Evolutionary conservation across 495 filamentous ascomycete species (phyloP), one percentile per base, ranked within the genome.

Genomic region (Penicillium manginii): DNA sequence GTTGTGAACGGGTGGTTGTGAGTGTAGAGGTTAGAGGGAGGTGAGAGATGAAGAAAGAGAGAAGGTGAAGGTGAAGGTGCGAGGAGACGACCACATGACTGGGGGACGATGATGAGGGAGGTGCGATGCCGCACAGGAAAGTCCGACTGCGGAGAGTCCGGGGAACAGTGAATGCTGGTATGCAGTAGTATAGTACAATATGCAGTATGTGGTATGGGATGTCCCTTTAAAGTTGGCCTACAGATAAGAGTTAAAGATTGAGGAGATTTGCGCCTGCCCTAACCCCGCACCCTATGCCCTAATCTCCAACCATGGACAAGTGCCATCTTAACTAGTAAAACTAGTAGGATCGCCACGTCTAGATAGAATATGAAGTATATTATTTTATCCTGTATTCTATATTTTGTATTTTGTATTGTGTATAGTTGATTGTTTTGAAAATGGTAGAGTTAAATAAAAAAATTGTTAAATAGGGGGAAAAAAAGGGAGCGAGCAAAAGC

Each of bases 251-350:
- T 37, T 37, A 29, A 29, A 29, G 26, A 29, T 29, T 29, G 26
- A 29, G 26, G 3, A 29, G 26, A 29, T 29, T n/a, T 37, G 35
- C 35, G 35, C 15, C 14, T 62, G 62, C 62, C 57, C 59, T 58
- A 60, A 55, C 69, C 69, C 71, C 69, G 61, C 64, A 63, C 73
- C 72, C 72, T 72, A 64, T 56, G 67, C 62, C 74, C 74, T 77
- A 73, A 63, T 52, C 61, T 61, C 74, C 69, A 52, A 31, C 42
- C 22, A 47, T 10, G 57, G 52, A 52, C 1, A 19, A 17, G 17
- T 22, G 4, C 10, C 10, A n/a, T n/a, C 40, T 6, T 29, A 53
- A 35, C 46, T 42, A 46, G 50, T 26, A 54, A 51, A 7, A 58
- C 52, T 11, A 33, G 4, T 33, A 11, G 31, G 15, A 29, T 29